phyloP scores from a whole-genome alignment of 495 filamentous ascomycete species.

The Aspergillus sclerotioniger region DNA sequence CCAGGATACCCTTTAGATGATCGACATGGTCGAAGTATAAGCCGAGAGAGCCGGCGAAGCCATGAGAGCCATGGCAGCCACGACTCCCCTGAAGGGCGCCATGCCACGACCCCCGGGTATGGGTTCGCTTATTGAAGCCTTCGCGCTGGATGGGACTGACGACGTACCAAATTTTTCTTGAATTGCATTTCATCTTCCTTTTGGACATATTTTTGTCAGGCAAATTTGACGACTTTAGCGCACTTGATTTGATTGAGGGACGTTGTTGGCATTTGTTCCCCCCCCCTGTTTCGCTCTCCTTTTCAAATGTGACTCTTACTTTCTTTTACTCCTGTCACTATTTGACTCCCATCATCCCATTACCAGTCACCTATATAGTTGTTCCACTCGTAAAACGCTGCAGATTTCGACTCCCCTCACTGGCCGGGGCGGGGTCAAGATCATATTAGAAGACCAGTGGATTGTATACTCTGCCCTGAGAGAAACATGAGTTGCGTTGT shows the following conservation, averaged over 20 bases:
- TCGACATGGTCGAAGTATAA: constrained; percentile 34
- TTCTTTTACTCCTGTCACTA: not conserved
- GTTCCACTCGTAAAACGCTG: not conserved
- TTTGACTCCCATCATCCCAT: not conserved
- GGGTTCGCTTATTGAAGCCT: constrained; percentile 38
- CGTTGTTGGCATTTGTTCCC: constrained; percentile 12
- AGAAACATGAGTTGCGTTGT: no score
- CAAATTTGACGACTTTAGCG: constrained; percentile 23
- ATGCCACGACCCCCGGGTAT: constrained; percentile 41
- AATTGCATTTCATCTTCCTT: constrained; percentile 9
- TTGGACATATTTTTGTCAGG: constrained; percentile 17
- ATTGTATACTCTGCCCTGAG: not conserved
- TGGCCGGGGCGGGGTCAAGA: no score
- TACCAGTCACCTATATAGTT: not conserved
- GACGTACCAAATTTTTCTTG: constrained; percentile 11
- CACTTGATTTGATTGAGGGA: constrained; percentile 17
- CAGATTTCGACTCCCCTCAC: no score
- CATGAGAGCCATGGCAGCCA: constrained; percentile 23
- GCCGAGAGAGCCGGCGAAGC: constrained; percentile 34
- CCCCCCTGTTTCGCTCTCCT: not conserved
- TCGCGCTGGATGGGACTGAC: not conserved
- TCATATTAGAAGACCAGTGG: no score
- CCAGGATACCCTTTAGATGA: constrained; percentile 36
- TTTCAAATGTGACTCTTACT: not conserved
- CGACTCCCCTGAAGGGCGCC: constrained; percentile 33